Percentiles rank a stretch among this genome's conserved stretches.
These are phyloP conservation scores for Urtica urens DNA, from an alignment of 306 rosid species.

Conservation along the genomic window DNA sequence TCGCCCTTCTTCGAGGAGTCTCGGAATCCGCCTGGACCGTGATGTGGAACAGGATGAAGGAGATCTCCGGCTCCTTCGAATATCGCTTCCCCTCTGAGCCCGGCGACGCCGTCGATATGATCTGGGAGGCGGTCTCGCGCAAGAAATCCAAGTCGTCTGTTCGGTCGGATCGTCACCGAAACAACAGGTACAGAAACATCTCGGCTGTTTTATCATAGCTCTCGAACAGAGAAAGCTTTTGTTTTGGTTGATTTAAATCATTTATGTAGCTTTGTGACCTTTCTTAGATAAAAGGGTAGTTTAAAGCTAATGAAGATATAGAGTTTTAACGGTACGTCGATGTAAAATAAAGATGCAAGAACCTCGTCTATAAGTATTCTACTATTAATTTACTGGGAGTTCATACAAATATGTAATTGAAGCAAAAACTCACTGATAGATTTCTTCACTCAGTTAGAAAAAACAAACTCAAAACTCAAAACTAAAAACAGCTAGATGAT, in stretches of 20 bases:
- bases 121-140: slow-evolving; percentile 68
- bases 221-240: not conserved
- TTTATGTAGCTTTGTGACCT: not conserved
- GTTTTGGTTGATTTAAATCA: not conserved
- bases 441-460: slow-evolving; percentile 26
- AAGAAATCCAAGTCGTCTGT: slow-evolving; percentile 34
- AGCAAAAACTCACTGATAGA: slow-evolving; percentile 27
- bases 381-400: slow-evolving; percentile 35
- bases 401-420: slow-evolving; percentile 28
- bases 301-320: no score
- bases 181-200: slow-evolving; percentile 55
- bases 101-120: slow-evolving; percentile 74
- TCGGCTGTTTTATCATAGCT: slow-evolving; percentile 11
- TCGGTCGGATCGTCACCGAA: slow-evolving; percentile 34
- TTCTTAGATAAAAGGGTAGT: no score
- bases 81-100: slow-evolving; percentile 66
- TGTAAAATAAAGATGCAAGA: no score
- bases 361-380: slow-evolving; percentile 31
- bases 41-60: slow-evolving; percentile 77
- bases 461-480: slow-evolving; percentile 12
- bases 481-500: slow-evolving; percentile 12
- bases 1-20: slow-evolving; percentile 57
- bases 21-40: slow-evolving; percentile 47
- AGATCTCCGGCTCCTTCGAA: slow-evolving; percentile 44
- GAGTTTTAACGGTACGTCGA: no score